These are phyloP conservation scores for Pyrus bretschneideri DNA, from an alignment of 306 rosid genomes.

Conservation along the genomic window DNA sequence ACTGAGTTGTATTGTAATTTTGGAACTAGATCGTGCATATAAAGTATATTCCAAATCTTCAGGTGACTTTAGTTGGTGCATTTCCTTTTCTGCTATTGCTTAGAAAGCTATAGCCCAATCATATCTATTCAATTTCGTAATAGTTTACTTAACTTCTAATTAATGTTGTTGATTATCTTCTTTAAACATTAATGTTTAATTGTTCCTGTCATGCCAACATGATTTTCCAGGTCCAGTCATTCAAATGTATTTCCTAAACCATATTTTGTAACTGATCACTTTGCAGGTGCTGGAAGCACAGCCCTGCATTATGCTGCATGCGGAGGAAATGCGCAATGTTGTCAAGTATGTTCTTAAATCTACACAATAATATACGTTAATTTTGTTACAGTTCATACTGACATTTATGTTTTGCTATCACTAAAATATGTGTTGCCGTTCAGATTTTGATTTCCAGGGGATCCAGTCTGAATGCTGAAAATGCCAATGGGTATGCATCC, in stretches of 20 bases:
- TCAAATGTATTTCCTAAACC: neutral
- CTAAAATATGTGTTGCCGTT: constrained; percentile 18
- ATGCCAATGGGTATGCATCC: constrained; percentile 72
- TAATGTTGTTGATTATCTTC: neutral
- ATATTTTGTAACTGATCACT: constrained; percentile 10
- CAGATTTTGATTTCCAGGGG: constrained; percentile 85
- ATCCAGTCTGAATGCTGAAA: constrained; percentile 65
- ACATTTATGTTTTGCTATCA: constrained; percentile 18
- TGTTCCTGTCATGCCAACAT: neutral
- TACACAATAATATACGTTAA: neutral
- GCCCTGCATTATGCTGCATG: constrained; percentile 97
- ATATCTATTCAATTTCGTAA: neutral
- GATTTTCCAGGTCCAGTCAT: neutral
- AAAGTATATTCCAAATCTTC: neutral
- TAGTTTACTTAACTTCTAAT: neutral
- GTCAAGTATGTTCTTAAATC: constrained; percentile 51
- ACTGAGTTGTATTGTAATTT: neutral
- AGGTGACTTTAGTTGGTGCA: neutral
- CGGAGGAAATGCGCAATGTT: constrained; percentile 94
- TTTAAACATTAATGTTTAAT: neutral
- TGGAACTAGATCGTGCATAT: neutral
- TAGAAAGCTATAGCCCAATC: neutral
- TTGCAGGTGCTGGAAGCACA: constrained; percentile 88
- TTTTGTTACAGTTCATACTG: constrained; percentile 4
- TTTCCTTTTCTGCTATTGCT: neutral